Evolutionary conservation across 1,284 basidiomycete species (phyloP).

Genomic region (Ceratobasidium sp.): DNA sequence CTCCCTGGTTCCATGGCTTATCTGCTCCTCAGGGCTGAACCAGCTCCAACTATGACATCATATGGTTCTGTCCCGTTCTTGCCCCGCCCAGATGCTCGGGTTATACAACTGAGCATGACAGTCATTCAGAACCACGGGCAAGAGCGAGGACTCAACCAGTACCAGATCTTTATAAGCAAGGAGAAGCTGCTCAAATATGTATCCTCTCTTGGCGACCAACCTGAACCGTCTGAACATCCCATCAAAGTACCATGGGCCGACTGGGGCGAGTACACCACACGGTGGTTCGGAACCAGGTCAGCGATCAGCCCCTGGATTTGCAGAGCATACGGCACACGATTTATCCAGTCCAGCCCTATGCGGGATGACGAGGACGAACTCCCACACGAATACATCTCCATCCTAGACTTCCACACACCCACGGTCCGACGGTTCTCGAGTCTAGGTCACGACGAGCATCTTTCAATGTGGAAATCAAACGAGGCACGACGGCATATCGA

Average conservation of each 20-base stretch:
- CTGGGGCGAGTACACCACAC: constrained; percentile 34
- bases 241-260: constrained; percentile 27
- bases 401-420: constrained; percentile 35
- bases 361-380: constrained; percentile 8
- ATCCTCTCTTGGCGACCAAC: background rate
- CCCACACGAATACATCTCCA: constrained; percentile 27
- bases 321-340: constrained; percentile 25
- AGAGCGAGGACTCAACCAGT: constrained; percentile 29
- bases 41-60: constrained; percentile 10
- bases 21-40: constrained; percentile 18
- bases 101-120: constrained; percentile 36
- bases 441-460: constrained; percentile 1
- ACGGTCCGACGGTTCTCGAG: constrained; percentile 34
- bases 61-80: constrained; percentile 18
- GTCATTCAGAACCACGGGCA: constrained; percentile 27
- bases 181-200: constrained; percentile 13
- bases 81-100: background rate
- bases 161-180: constrained; percentile 38
- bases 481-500: constrained; percentile 28
- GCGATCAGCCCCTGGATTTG: constrained; percentile 41
- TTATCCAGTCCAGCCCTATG: constrained; percentile 20
- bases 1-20: background rate
- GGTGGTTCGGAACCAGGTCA: constrained; percentile 21
- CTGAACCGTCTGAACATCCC: background rate
- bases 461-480: constrained; percentile 24